These are phyloP conservation scores for Acanthamoeba culbertsoni DNA, from an alignment of 208 protist species.

Conservation along the genomic window DNA sequence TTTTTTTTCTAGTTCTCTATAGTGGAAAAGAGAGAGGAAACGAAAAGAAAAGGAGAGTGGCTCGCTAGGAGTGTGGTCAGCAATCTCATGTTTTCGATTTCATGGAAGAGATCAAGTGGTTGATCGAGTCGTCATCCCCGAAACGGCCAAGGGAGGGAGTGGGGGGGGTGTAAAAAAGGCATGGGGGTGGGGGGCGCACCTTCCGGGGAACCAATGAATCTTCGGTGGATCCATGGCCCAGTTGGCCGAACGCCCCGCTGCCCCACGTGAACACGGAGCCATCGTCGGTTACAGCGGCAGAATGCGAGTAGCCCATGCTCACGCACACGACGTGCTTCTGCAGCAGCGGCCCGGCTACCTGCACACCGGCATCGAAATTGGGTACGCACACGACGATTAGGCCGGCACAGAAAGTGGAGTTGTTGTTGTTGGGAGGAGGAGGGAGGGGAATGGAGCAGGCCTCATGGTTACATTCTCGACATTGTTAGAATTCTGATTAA, in stretches of 20 bases:
- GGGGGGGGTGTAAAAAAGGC: neutral
- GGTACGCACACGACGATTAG: too few relatives aligned
- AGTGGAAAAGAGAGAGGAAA: neutral
- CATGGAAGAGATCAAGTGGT: neutral
- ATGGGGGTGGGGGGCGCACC: neutral
- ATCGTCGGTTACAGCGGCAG: neutral
- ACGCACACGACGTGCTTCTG: neutral
- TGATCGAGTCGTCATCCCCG: neutral
- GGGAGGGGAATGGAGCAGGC: too few relatives aligned
- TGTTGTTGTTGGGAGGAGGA: too few relatives aligned
- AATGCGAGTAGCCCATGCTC: conserved; percentile 1
- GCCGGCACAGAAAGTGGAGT: too few relatives aligned
- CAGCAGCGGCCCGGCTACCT: neutral
- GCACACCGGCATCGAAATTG: too few relatives aligned
- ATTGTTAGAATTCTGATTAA: too few relatives aligned
- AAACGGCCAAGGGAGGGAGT: neutral
- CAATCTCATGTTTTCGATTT: conserved; percentile 11
- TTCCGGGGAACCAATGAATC: neutral
- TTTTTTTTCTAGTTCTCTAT: too few relatives aligned
- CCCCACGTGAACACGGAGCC: conserved; percentile 8
- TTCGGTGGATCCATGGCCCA: neutral
- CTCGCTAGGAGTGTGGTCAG: neutral
- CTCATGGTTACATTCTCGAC: too few relatives aligned
- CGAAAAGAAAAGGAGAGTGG: neutral
- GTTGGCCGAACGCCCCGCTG: conserved; percentile 8